A percentile compares a stretch with the other conserved stretches of the same genome.
Evolutionary conservation across 176 grass and related monocot species (phyloP).

Genomic region (Ensete ventricosum): DNA sequence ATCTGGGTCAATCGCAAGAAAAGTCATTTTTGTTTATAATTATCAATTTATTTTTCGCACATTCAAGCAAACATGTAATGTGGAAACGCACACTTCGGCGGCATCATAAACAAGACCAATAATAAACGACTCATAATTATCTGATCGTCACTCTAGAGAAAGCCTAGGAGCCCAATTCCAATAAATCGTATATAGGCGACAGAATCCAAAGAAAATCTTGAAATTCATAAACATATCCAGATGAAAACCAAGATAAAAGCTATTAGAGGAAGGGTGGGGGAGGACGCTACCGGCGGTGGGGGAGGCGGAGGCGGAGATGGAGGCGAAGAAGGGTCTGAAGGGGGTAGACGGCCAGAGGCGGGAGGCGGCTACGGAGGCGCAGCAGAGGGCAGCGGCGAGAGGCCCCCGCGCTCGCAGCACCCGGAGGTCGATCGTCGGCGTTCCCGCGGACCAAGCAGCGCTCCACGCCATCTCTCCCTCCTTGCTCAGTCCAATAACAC

Average conservation of each 20-base stretch:
- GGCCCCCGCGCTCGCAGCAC: constrained; percentile 7
- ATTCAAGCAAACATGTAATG: too few species aligned
- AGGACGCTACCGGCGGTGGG: background rate
- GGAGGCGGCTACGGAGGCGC: constrained; percentile 16
- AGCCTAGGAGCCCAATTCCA: too few species aligned
- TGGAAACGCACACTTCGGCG: too few species aligned
- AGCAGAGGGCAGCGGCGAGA: constrained; percentile 7
- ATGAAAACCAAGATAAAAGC: too few species aligned
- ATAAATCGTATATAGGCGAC: too few species aligned
- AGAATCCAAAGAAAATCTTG: too few species aligned
- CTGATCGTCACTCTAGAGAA: too few species aligned
- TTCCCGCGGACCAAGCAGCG: background rate
- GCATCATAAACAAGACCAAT: background rate
- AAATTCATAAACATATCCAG: too few species aligned
- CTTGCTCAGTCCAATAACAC: too few species aligned
- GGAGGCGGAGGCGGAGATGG: background rate
- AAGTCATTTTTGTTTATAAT: too few species aligned
- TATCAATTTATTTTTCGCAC: too few species aligned
- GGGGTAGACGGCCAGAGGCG: background rate
- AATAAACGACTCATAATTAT: background rate
- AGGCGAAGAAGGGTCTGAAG: constrained; percentile 9
- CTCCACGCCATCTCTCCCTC: constrained; percentile 17
- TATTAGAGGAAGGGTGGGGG: background rate
- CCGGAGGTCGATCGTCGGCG: constrained; percentile 3
- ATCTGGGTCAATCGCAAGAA: too few species aligned